Evolutionary conservation across 495 filamentous ascomycete species (phyloP).

Genomic region (Xylaria longipes): DNA sequence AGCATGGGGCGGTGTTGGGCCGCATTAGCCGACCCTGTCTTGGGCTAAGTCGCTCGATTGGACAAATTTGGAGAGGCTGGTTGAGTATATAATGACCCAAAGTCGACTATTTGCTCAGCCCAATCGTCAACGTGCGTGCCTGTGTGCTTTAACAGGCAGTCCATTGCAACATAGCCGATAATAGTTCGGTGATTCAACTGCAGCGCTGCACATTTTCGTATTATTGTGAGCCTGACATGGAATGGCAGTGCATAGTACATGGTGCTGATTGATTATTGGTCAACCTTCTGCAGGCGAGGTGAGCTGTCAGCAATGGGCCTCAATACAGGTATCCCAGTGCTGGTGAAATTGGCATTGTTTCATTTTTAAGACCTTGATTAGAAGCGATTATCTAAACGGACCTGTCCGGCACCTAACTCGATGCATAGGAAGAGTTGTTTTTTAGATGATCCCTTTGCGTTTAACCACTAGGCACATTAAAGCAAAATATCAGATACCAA

Average conservation of each 20-base stretch:
- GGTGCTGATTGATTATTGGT: neutral
- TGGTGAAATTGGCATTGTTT: neutral
- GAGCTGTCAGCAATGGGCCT: neutral
- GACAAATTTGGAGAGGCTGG: conserved; percentile 6
- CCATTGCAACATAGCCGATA: neutral
- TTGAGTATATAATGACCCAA: neutral
- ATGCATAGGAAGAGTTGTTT: neutral
- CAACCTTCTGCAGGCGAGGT: neutral
- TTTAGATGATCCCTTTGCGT: no score
- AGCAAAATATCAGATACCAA: neutral
- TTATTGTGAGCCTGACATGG: neutral
- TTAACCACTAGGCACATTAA: no score
- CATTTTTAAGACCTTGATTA: neutral
- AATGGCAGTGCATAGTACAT: neutral
- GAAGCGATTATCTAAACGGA: neutral
- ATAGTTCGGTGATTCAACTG: neutral
- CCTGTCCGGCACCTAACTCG: neutral
- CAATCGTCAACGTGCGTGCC: neutral
- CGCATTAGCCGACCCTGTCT: conserved; percentile 9
- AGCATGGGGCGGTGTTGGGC: neutral
- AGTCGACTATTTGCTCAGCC: conserved; percentile 2
- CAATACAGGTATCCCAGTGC: neutral
- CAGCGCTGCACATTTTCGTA: neutral
- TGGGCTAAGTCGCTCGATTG: neutral
- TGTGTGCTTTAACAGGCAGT: neutral